Evolutionary conservation across 352 stramenopile species (phyloP), one percentile per base, ranked within the genome.

Genomic region (Pythium biforme): DNA sequence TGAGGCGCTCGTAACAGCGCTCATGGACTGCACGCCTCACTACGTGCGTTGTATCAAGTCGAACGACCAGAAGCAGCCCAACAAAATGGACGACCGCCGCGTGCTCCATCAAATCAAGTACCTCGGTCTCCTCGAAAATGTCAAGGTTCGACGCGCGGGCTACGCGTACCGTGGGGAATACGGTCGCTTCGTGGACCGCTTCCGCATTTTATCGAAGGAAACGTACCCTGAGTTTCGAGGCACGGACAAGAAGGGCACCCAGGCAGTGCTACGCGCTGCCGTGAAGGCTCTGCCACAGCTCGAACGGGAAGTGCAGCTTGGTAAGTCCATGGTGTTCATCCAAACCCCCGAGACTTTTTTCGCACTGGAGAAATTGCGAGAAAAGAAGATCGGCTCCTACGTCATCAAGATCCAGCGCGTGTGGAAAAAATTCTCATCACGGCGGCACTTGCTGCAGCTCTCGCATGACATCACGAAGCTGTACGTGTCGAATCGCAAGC

Each of bases 21-120:
- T 97, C 25, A 95, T 96, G 82, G 83, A 94, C 58, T 97, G 90
- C 68, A 92, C 90, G 23, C 90, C 89, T 62, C 86, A 96, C 55
- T 97, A 97, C 49, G 88, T 97, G 49, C 86, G 89, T n/a, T 96
- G 87, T 58, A 95, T 97, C 59, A 97, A 97, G 67, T 92, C 86
- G 4, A 97, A 97, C 59, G 90, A 97, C 62, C 77, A 94, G 43
- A 97, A 97, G 49, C 77, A 89, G 39, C 54, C 88, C 6, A 89
- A 93, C 64, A 80, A 86, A 46, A 88, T 96, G 60, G 86, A 97
- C 52, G 86, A 92, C 34, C 77, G 88, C 9, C 86, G 90, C 19
- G 88, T 96, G 11, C 53, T 93, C 20, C 87, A 96, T 57, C 87
- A 96, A 64, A 94, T 94, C 65, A 89, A 96, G 60, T 96, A 96